Evolutionary conservation across 192 early-diverging fungal genomes (phyloP), one percentile per base, ranked within the genome.

Genomic region (Chytriomyces sp.): DNA sequence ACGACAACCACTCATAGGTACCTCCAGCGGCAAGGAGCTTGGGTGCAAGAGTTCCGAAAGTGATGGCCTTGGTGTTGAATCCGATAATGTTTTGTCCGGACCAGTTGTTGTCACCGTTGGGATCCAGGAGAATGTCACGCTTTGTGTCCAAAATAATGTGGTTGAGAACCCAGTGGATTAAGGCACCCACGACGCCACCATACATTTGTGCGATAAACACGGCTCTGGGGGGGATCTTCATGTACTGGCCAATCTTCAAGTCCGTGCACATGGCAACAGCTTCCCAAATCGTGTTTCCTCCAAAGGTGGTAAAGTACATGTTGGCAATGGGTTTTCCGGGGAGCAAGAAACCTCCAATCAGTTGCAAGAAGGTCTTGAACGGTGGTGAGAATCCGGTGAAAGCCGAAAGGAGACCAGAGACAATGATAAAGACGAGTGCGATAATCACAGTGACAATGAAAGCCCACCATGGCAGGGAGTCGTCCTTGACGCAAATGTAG

Each of bases 161-260:
- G 44, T 62, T 69, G 48, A 80, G 47, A n/a, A 70, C 18, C 64
- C 75, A 79, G 46, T 61, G 26, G 23, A 79, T 20, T 8, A 81
- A 23, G 61, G 50, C 67, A 35, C 91, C 91, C 23, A 79, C 11
- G 23, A 93, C 75, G 0, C 91, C 91, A 6, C 92, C 92, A 6
- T 84, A 35, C 18, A 92, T 84, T 79, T 95, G 94, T 53, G 91
- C 90, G 24, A 86, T 81, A 77, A 95, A 94, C 83, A 93, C 82
- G 35, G 89, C 80, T 35, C 92, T 82, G 20, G 93, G 92, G 50
- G 94, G 85, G 13, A 91, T 84, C 26, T 71, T 71, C 69, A 71
- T 71, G 69, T 71, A 71, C n/a, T 57, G 53, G 20, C 69, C 69
- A 13, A 71, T 53, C 44, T 91, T 91, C 7, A 87, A 72, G 63